Percentiles rank a stretch among this genome's conserved stretches.
phyloP scores from a whole-genome alignment of 2,329 filamentous ascomycete genomes.

The Monilinia fructicola region DNA sequence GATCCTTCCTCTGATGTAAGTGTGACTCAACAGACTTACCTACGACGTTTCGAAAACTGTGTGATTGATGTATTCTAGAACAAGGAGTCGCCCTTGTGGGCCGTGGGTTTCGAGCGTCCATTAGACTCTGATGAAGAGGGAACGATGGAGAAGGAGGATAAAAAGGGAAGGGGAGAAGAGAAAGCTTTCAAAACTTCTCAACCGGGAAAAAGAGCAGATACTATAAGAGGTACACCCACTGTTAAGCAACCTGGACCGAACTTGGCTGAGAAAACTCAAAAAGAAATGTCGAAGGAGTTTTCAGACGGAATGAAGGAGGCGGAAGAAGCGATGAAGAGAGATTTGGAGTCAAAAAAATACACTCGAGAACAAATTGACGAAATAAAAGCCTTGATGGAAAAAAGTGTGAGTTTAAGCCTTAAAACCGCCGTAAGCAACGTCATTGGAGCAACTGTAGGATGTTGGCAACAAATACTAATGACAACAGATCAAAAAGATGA shows the following conservation, averaged over 20 bases:
- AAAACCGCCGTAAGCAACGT: neutral
- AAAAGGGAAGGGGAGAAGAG: neutral
- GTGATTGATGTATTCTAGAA: neutral
- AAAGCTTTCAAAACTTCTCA: too few relatives aligned
- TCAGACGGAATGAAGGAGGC: neutral
- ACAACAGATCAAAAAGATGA: neutral
- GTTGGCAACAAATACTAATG: neutral
- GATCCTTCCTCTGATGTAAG: neutral
- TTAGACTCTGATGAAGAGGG: neutral
- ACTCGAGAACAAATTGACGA: neutral
- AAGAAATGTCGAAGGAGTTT: conserved; percentile 4
- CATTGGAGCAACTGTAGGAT: too few relatives aligned
- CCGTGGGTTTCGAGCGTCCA: neutral
- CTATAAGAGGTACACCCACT: conserved; percentile 13
- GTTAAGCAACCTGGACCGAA: neutral
- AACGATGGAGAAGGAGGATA: too few relatives aligned
- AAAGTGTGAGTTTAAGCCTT: neutral
- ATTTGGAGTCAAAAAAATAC: neutral
- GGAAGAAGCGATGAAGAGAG: neutral
- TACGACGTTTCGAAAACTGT: neutral
- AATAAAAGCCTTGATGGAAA: neutral
- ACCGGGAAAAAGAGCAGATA: neutral
- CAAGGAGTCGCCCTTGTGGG: neutral
- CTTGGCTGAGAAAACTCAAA: neutral
- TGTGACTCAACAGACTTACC: neutral